phyloP scores from a whole-genome alignment of 2,329 filamentous ascomycete species.

The Bretziella fagacearum region DNA sequence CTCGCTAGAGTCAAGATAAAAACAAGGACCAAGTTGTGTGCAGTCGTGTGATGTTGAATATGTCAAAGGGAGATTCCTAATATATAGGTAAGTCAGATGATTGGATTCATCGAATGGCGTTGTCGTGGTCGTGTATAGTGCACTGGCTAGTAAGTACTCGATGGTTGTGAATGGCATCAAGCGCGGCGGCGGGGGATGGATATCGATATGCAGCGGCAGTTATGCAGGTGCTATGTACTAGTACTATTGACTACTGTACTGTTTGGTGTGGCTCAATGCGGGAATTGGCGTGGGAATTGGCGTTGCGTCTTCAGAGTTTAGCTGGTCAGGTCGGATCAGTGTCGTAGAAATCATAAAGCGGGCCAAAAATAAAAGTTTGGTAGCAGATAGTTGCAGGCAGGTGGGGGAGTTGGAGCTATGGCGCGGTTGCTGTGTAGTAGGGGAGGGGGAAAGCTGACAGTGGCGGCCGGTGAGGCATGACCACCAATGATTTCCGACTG shows the following conservation, averaged over 20 bases:
- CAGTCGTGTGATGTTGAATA: no score
- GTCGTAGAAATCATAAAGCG: not conserved
- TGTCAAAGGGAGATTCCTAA: no score
- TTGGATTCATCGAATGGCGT: no score
- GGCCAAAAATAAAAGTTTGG: not conserved
- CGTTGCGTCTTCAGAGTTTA: not conserved
- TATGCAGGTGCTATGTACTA: not conserved
- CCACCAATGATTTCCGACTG: no score
- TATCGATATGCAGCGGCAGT: not conserved
- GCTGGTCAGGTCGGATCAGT: not conserved
- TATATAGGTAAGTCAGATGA: not conserved
- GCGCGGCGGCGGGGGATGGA: not conserved
- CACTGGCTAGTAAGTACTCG: not conserved
- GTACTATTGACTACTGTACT: no score
- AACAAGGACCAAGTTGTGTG: no score
- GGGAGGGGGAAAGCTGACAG: no score
- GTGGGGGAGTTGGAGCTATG: not conserved
- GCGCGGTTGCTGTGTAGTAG: not conserved
- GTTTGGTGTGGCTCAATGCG: not conserved
- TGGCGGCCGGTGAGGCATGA: no score
- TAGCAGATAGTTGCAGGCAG: not conserved
- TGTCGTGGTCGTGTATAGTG: no score
- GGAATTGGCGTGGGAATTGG: constrained; percentile 3
- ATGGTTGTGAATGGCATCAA: not conserved
- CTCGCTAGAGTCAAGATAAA: no score